Evolutionary conservation across 176 grass and related monocot genomes (phyloP).

Genomic region (Eleusine coracana): DNA sequence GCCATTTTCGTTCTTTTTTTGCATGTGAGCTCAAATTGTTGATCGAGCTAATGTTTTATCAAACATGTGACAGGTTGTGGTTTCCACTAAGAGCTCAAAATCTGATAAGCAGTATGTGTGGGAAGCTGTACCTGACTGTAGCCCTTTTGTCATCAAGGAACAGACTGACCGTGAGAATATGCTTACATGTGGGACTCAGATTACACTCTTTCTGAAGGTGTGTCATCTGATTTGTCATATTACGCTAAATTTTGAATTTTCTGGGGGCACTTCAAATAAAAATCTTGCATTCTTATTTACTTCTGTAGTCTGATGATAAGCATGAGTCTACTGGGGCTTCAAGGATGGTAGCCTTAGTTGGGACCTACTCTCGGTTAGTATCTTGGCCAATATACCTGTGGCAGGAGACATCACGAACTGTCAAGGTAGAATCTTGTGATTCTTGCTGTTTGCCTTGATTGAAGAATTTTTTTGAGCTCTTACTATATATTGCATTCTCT

Average conservation of each 20-base stretch:
- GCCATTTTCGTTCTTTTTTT: not conserved
- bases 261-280: not conserved
- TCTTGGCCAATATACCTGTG: constrained; percentile 89
- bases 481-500: not conserved
- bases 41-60: too few species aligned
- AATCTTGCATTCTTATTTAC: constrained; percentile 16
- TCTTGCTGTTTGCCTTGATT: constrained; percentile 12
- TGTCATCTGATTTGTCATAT: not conserved
- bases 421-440: constrained; percentile 52
- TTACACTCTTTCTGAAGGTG: constrained; percentile 78
- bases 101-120: constrained; percentile 88
- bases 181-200: constrained; percentile 75
- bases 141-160: constrained; percentile 83
- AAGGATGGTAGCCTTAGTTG: constrained; percentile 70
- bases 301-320: constrained; percentile 74
- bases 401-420: constrained; percentile 82
- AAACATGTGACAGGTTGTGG: constrained; percentile 52
- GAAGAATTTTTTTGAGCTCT: not conserved
- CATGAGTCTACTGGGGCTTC: constrained; percentile 72
- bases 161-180: constrained; percentile 75
- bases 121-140: constrained; percentile 83
- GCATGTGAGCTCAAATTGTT: not conserved
- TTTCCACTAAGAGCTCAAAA: constrained; percentile 87
- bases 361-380: constrained; percentile 84
- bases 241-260: not conserved